phyloP scores from a whole-genome alignment of 495 filamentous ascomycete species.

The Aspergillus biplanus region DNA sequence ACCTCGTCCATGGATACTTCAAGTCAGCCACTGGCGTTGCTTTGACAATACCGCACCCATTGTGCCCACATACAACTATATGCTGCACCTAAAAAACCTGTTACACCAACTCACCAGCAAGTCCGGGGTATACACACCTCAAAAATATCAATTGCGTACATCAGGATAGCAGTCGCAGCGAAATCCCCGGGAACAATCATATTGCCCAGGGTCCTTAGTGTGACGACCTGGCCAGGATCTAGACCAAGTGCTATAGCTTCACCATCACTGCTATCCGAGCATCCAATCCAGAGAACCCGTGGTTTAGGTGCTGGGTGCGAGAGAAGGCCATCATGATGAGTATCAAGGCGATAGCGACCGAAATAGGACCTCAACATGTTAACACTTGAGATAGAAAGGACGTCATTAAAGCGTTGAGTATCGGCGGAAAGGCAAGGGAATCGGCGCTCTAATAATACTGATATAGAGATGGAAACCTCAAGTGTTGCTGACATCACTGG shows the following conservation, averaged over 20 bases:
- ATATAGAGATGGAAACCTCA: too few relatives aligned
- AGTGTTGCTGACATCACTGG: too few relatives aligned
- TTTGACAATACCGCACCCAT: conserved; percentile 6
- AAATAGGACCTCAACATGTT: too few relatives aligned
- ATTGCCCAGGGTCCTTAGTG: neutral
- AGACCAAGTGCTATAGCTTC: neutral
- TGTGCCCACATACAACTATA: conserved; percentile 12
- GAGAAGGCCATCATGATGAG: too few relatives aligned
- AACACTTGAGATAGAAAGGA: too few relatives aligned
- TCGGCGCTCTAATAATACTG: too few relatives aligned
- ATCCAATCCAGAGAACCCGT: conserved; percentile 10
- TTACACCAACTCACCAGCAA: neutral
- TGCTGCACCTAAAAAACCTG: neutral
- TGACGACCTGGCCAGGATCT: neutral
- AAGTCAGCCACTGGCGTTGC: neutral
- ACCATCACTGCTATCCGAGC: conserved; percentile 10
- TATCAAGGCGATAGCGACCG: too few relatives aligned
- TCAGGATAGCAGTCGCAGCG: neutral
- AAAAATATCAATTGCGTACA: neutral
- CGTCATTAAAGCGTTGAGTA: too few relatives aligned
- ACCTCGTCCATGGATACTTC: neutral
- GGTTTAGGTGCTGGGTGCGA: neutral
- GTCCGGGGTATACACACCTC: neutral
- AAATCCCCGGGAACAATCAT: neutral
- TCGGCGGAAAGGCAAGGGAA: too few relatives aligned